A percentile compares a stretch with the other conserved stretches of the same genome.
These are phyloP conservation scores for Dictyostelium firmibasis DNA, from an alignment of 78 protist species.

Conservation along the genomic window DNA sequence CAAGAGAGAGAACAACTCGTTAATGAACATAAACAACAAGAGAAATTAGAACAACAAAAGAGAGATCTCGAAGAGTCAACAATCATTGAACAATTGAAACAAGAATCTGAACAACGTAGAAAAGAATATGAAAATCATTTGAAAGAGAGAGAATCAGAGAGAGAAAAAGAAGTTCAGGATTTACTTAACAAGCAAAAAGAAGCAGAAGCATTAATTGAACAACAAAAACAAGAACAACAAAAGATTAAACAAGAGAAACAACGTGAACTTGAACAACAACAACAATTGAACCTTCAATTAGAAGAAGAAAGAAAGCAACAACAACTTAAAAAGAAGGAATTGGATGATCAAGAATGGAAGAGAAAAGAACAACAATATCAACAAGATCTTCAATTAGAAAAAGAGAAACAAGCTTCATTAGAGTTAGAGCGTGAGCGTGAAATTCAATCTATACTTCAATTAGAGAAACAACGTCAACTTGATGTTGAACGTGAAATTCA, in stretches of 20 bases:
- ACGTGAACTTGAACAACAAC: neutral
- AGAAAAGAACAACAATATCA: conserved; percentile 31
- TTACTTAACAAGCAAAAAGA: conserved; percentile 12
- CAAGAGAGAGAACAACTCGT: conserved; percentile 38
- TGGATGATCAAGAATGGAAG: conserved; percentile 52
- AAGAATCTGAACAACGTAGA: conserved; percentile 24
- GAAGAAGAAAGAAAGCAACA: conserved; percentile 8
- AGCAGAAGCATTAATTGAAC: conserved; percentile 17
- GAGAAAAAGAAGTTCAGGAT: conserved; percentile 15
- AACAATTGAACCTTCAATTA: neutral
- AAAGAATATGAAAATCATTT: conserved; percentile 49
- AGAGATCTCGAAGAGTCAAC: conserved; percentile 33
- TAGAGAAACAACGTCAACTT: conserved; percentile 17
- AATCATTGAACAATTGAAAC: conserved; percentile 44
- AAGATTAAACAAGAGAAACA: neutral
- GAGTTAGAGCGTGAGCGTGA: conserved; percentile 39
- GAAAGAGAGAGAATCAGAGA: conserved; percentile 17
- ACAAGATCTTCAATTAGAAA: neutral
- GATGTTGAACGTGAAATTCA: conserved; percentile 17
- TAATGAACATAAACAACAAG: neutral
- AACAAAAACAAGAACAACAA: neutral
- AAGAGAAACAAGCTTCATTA: conserved; percentile 5
- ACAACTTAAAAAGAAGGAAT: neutral
- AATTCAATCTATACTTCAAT: neutral
- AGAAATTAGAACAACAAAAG: neutral